Evolutionary conservation across 306 rosid species (phyloP).

Genomic region (Quercus engelmannii): DNA sequence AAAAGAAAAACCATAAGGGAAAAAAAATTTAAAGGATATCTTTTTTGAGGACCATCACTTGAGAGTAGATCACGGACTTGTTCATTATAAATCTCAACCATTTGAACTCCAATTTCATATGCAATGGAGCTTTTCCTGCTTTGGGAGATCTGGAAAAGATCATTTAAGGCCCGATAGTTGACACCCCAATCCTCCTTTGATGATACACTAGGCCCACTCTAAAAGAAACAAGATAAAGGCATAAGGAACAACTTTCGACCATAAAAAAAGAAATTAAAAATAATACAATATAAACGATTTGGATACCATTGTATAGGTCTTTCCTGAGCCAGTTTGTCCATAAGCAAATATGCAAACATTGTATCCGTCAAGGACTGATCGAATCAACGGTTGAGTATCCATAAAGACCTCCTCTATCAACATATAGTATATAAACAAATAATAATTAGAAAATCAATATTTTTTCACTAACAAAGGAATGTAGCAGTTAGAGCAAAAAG

Average conservation of each 20-base stretch:
- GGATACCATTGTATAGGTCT: constrained; percentile 94
- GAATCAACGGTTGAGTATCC: constrained; percentile 85
- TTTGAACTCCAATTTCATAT: constrained; percentile 93
- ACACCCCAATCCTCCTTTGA: constrained; percentile 92
- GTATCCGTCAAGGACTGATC: constrained; percentile 95
- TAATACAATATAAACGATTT: constrained; percentile 5
- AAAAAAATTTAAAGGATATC: constrained; percentile 60
- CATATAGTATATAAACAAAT: neutral
- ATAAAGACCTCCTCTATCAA: constrained; percentile 78
- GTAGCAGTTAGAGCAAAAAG: neutral
- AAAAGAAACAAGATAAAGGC: constrained; percentile 22
- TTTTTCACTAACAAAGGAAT: neutral
- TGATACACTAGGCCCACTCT: constrained; percentile 84
- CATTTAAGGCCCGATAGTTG: constrained; percentile 88
- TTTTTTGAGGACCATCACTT: constrained; percentile 72
- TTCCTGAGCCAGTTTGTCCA: constrained; percentile 99
- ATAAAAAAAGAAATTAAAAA: neutral
- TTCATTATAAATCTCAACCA: constrained; percentile 98
- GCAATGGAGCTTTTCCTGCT: constrained; percentile 68
- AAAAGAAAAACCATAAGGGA: neutral
- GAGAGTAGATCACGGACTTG: constrained; percentile 97
- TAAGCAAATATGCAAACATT: constrained; percentile 99
- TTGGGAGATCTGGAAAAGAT: constrained; percentile 88
- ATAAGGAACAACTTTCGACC: constrained; percentile 9
- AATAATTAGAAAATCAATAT: neutral